phyloP scores from a whole-genome alignment of 1,284 basidiomycete genomes.

The Trichosporon faecale region DNA sequence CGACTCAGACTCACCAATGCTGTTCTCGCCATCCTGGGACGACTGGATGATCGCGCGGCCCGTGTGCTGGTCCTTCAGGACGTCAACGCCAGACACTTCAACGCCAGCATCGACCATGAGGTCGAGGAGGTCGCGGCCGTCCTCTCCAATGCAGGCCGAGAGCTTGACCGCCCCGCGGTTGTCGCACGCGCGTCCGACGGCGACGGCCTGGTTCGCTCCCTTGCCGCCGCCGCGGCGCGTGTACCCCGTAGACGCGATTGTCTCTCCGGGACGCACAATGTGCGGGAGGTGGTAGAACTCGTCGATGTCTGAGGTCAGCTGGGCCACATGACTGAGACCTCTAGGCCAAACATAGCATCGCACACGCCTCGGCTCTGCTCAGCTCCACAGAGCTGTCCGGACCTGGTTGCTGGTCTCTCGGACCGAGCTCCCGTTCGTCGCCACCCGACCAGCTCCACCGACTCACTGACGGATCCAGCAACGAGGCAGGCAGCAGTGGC shows the following conservation, averaged over 20 bases:
- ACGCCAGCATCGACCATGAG: constrained; percentile 39
- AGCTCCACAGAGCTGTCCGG: neutral
- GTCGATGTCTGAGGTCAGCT: constrained; percentile 19
- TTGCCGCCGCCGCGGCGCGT: constrained; percentile 54
- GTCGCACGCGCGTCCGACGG: constrained; percentile 49
- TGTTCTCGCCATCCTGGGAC: constrained; percentile 53
- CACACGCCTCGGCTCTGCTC: neutral
- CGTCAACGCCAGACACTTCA: constrained; percentile 34
- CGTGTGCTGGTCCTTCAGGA: constrained; percentile 39
- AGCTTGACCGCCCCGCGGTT: constrained; percentile 39
- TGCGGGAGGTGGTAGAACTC: constrained; percentile 54
- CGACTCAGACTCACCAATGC: constrained; percentile 31
- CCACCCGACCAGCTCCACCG: neutral
- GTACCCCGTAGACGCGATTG: constrained; percentile 51
- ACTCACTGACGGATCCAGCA: constrained; percentile 21
- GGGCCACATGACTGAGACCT: too few relatives aligned
- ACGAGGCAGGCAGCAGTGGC: constrained; percentile 14
- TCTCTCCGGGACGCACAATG: constrained; percentile 54
- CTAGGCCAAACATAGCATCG: too few relatives aligned
- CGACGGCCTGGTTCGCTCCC: constrained; percentile 55
- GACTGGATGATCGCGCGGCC: constrained; percentile 55
- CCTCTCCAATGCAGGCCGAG: constrained; percentile 48
- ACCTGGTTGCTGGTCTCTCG: too few relatives aligned
- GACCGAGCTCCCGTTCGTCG: too few relatives aligned
- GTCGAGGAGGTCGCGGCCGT: constrained; percentile 49